phyloP scores from a whole-genome alignment of 169 alveolate species.

The Babesia bigemina region DNA sequence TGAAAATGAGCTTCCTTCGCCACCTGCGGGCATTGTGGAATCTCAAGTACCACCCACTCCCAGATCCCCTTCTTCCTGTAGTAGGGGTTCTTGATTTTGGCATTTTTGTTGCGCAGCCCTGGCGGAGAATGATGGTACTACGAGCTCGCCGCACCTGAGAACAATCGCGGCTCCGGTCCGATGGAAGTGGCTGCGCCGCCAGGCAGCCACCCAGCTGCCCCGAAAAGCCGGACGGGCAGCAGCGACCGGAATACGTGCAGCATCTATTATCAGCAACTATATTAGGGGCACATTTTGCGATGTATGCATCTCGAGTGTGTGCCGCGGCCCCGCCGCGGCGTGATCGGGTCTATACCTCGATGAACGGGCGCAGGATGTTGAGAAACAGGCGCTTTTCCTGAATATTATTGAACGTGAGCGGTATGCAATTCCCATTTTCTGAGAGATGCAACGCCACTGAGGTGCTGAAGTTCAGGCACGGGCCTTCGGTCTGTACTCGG shows the following conservation, averaged over 20 bases:
- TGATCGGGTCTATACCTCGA: constrained; percentile 58
- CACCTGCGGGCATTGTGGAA: constrained; percentile 43
- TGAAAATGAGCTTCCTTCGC: constrained; percentile 72
- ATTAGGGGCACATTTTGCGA: constrained; percentile 9
- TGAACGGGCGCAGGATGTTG: constrained; percentile 72
- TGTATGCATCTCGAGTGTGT: constrained; percentile 16
- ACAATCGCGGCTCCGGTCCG: constrained; percentile 1
- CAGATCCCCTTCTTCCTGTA: constrained; percentile 80
- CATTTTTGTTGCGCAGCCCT: constrained; percentile 72
- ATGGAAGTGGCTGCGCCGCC: neutral
- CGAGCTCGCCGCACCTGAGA: constrained; percentile 39
- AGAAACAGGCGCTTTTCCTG: constrained; percentile 81
- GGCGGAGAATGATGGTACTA: neutral
- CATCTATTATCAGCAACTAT: neutral
- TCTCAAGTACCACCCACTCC: constrained; percentile 60
- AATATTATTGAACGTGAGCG: constrained; percentile 77
- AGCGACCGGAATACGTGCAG: neutral
- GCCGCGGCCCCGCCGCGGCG: constrained; percentile 38
- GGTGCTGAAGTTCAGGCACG: constrained; percentile 73
- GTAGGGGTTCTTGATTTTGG: constrained; percentile 75
- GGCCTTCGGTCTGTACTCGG: constrained; percentile 83
- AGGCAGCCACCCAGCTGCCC: constrained; percentile 17
- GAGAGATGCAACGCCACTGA: constrained; percentile 83
- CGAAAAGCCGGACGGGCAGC: neutral
- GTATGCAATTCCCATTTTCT: constrained; percentile 87